A percentile compares a stretch with the other conserved stretches of the same genome.
Evolutionary conservation across 495 filamentous ascomycete species (phyloP).

Genomic region (Hypoxylon intermedium): DNA sequence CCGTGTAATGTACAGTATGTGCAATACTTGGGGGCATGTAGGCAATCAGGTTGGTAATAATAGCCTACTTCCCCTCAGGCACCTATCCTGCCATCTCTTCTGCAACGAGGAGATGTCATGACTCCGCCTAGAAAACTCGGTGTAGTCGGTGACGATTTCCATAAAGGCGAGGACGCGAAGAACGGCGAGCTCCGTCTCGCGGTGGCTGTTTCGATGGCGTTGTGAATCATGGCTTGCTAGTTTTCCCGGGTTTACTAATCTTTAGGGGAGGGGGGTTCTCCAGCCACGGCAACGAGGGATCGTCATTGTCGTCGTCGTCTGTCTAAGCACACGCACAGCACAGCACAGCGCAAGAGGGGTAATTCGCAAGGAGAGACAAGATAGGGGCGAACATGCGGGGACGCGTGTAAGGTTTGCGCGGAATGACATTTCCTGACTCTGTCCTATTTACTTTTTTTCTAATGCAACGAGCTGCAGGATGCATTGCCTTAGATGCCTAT

Average conservation of each 20-base stretch:
- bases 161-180: neutral
- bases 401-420: slow-evolving; percentile 31
- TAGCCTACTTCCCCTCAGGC: too few relatives aligned
- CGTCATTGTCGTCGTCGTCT: neutral
- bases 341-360: neutral
- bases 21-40: too few relatives aligned
- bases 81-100: too few relatives aligned
- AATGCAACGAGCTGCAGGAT: slow-evolving; percentile 22
- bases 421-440: slow-evolving; percentile 21
- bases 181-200: neutral
- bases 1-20: too few relatives aligned
- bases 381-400: slow-evolving; percentile 7
- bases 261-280: neutral
- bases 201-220: neutral
- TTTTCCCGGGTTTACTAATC: neutral
- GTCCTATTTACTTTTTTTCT: too few relatives aligned
- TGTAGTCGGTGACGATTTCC: neutral
- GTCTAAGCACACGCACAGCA: too few relatives aligned
- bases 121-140: neutral
- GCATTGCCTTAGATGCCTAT: neutral
- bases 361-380: neutral
- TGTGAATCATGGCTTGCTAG: neutral
- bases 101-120: too few relatives aligned
- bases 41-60: too few relatives aligned
- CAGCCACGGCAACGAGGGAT: neutral